phyloP scores from a whole-genome alignment of 352 stramenopile species.

The Phytophthora megakarya region DNA sequence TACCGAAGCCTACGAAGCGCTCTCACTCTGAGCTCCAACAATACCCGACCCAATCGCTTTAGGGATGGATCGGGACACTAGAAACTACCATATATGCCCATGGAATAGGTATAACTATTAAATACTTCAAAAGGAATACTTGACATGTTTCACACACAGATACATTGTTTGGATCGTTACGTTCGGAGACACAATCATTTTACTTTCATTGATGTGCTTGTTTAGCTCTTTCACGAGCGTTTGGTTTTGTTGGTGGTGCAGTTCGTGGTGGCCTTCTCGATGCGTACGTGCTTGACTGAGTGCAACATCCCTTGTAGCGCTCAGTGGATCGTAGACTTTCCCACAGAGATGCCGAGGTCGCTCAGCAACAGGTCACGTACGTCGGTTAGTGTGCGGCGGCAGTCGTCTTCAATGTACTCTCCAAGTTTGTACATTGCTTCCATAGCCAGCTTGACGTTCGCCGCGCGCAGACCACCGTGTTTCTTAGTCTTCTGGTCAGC shows the following conservation, averaged over 20 bases:
- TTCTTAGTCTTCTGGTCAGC: too few species aligned
- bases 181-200: slow-evolving; percentile 33
- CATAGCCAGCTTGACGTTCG: slow-evolving; percentile 21
- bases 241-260: slow-evolving; percentile 24
- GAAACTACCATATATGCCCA: too few species aligned
- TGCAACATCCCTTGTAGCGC: slow-evolving; percentile 30
- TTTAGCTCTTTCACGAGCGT: slow-evolving; percentile 16
- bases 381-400: background rate
- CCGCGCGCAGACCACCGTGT: background rate
- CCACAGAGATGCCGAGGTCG: slow-evolving; percentile 12
- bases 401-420: slow-evolving; percentile 25
- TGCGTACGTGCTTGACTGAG: slow-evolving; percentile 15
- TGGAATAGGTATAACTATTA: too few species aligned
- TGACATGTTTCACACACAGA: too few species aligned
- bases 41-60: too few species aligned
- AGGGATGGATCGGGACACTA: too few species aligned
- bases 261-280: slow-evolving; percentile 36
- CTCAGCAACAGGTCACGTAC: slow-evolving; percentile 6
- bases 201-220: slow-evolving; percentile 11
- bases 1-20: too few species aligned
- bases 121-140: too few species aligned
- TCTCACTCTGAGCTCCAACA: too few species aligned
- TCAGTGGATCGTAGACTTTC: slow-evolving; percentile 17
- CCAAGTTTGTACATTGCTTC: slow-evolving; percentile 23
- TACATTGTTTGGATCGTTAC: too few species aligned